phyloP scores from a whole-genome alignment of 768 basidiomycete genomes.

The Dacryopinax spathularia region DNA sequence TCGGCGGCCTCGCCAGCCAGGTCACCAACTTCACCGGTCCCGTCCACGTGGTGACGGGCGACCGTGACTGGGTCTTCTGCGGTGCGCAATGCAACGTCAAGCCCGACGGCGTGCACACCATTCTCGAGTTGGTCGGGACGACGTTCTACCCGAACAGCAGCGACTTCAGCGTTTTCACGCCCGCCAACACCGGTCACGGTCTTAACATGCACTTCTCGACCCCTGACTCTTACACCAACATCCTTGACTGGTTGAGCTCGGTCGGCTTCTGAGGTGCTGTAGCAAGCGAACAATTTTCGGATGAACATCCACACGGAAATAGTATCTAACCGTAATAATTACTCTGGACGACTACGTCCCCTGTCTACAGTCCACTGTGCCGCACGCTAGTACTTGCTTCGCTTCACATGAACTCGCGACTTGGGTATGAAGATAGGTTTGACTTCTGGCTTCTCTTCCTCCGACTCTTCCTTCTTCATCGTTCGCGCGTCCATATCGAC shows the following conservation, averaged over 20 bases:
- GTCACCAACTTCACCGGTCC: constrained; percentile 5
- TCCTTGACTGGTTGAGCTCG: constrained; percentile 1
- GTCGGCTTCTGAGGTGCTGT: not conserved
- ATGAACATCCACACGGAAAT: too few relatives aligned
- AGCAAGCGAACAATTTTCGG: not conserved
- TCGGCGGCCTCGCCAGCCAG: not conserved
- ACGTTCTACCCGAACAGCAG: constrained; percentile 6
- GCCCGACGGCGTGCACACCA: constrained; percentile 8
- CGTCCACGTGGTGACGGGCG: constrained; percentile 11
- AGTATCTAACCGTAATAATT: too few relatives aligned
- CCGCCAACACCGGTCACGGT: constrained; percentile 7
- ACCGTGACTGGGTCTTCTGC: constrained; percentile 14
- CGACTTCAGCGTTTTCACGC: constrained; percentile 7
- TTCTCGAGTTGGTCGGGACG: constrained; percentile 2
- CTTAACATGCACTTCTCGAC: constrained; percentile 9
- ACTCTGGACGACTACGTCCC: not conserved
- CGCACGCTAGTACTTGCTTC: not conserved
- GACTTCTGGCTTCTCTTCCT: not conserved
- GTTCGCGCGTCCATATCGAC: not conserved
- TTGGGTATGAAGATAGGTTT: not conserved
- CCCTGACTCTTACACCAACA: constrained; percentile 6
- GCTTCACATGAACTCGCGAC: not conserved
- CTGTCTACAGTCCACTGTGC: too few relatives aligned
- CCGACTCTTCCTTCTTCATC: not conserved
- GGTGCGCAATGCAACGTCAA: constrained; percentile 5